These are phyloP conservation scores for Chaetomium sp. DNA, from an alignment of 2,329 filamentous ascomycete genomes.

Conservation along the genomic window DNA sequence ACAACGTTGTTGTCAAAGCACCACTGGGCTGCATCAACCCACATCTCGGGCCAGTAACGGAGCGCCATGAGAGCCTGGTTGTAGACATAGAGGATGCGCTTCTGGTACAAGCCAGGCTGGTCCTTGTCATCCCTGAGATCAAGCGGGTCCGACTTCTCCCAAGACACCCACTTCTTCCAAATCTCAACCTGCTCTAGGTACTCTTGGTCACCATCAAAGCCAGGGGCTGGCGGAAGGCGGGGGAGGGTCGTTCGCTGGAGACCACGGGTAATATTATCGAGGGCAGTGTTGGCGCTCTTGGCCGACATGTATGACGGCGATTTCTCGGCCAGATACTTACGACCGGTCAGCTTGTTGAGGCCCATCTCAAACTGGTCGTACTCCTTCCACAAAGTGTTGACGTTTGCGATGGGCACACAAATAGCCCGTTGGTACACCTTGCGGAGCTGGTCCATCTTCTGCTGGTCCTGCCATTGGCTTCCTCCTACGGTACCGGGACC, in stretches of 20 bases:
- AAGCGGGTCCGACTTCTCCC: conserved; percentile 90
- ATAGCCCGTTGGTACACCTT: conserved; percentile 91
- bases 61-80: conserved; percentile 90
- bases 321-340: conserved; percentile 89
- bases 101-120: conserved; percentile 66
- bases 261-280: conserved; percentile 80
- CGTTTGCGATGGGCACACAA: conserved; percentile 73
- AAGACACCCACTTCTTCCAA: conserved; percentile 91
- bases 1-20: conserved; percentile 70
- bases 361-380: conserved; percentile 96
- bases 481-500: conserved; percentile 82
- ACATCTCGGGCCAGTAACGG: conserved; percentile 91
- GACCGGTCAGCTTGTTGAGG: conserved; percentile 85
- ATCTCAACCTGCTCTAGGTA: conserved; percentile 77
- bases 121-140: conserved; percentile 79
- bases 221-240: conserved; percentile 71
- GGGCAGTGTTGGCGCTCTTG: conserved; percentile 77
- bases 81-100: conserved; percentile 82
- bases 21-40: conserved; percentile 92
- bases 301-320: conserved; percentile 96
- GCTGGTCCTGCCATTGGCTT: conserved; percentile 88
- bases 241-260: conserved; percentile 74
- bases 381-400: conserved; percentile 89
- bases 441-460: conserved; percentile 91
- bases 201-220: conserved; percentile 80